Conservation (phyloP, 345 rosid genomes). For the Camelina neglecta region DNA sequence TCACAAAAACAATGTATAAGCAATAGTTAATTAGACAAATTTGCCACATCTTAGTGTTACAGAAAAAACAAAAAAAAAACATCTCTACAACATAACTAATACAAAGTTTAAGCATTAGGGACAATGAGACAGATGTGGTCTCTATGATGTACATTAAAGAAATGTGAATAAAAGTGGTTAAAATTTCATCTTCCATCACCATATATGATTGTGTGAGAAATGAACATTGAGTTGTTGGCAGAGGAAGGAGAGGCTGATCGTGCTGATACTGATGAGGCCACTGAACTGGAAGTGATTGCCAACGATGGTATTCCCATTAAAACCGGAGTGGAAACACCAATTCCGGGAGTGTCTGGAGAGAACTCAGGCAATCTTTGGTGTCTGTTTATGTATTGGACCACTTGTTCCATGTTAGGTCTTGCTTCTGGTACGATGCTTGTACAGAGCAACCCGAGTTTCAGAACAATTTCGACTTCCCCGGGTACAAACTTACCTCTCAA, state of each 20-base stretch:
- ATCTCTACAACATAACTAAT: neutral
- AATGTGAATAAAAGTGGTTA: neutral
- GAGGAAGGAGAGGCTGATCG: constrained; percentile 28
- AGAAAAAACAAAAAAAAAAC: neutral
- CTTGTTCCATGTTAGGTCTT: constrained; percentile 45
- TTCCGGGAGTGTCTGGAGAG: constrained; percentile 30
- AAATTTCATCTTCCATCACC: constrained; percentile 43
- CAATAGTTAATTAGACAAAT: neutral
- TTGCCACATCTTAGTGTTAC: neutral
- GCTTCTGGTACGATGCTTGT: constrained; percentile 38
- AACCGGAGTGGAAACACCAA: constrained; percentile 30
- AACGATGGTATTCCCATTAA: constrained; percentile 32
- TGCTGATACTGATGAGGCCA: constrained; percentile 22
- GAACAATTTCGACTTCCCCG: constrained; percentile 47
- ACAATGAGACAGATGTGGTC: neutral
- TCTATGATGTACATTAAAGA: neutral
- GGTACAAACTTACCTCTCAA: constrained; percentile 25
- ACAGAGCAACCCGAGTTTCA: constrained; percentile 54
- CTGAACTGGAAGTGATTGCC: constrained; percentile 18
- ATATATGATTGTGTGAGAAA: constrained; percentile 40
- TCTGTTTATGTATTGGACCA: constrained; percentile 32
- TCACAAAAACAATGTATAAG: neutral
- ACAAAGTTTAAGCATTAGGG: neutral
- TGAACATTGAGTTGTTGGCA: constrained; percentile 34
- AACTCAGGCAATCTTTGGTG: constrained; percentile 29